Evolutionary conservation across 2,329 filamentous ascomycete genomes (phyloP), one percentile per base, ranked within the genome.

Genomic region (Chrysoporthe deuterocubensis): DNA sequence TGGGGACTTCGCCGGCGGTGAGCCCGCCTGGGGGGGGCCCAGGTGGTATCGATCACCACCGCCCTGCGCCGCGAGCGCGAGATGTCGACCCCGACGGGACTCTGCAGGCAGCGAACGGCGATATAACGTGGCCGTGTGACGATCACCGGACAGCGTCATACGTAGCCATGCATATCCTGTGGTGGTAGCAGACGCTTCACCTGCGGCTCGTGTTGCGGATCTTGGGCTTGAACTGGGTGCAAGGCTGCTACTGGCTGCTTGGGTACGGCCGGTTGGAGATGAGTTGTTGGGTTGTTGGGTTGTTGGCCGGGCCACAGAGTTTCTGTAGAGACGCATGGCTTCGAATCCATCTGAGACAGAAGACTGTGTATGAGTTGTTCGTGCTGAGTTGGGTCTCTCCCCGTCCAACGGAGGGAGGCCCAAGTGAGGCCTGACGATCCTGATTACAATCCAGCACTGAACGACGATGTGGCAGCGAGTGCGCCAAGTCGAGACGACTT

Each of bases 231-330:
- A 62, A n/a, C 14, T 16, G 4, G 26, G 26, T 67, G 57, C 66
- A 67, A 62, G 66, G 66, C 60, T 56, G 57, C 61, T 67, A 62
- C 66, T n/a, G 37, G 37, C 9, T 40, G 37, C 37, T 40, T 9
- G 9, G 37, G 40, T 54, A 60, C 46, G 44, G 21, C 42, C 11
- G 5, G 21, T 21, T 57, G 44, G 37, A 40, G 37, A 40, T 40
- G 37, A 40, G 37, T 40, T 40, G 37, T 26, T 26, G 26, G 26
- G 26, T 26, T 26, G 26, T 26, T 40, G 37, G 9, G 37, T 40
- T 40, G 37, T 40, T 40, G 37, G 4, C 37, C 37, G 37, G 37
- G 37, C 37, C 37, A 40, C 37, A 40, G 4, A 40, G 37, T 40
- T 6, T 40, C 37, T 40, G 37, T 40, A 40, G 37, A 40, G 37